These are phyloP conservation scores for Rhodotorula diobovata DNA, from an alignment of 768 basidiomycete species.

Conservation along the genomic window DNA sequence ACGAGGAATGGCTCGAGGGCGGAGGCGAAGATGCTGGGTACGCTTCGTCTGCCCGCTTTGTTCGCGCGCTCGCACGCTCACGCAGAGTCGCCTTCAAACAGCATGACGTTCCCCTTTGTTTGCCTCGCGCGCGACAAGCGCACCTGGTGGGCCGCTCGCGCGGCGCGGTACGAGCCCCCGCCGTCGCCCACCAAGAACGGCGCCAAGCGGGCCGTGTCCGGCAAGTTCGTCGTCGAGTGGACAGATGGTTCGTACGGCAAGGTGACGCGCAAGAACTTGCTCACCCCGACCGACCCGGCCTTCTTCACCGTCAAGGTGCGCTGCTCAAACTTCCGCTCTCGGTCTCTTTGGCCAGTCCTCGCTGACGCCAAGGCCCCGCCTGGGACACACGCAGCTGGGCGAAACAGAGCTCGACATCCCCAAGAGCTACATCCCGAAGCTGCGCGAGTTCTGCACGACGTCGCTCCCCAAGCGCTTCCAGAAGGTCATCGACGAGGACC, in stretches of 20 bases:
- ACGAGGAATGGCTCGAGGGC: conserved; percentile 10
- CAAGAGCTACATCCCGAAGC: background rate
- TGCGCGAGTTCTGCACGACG: background rate
- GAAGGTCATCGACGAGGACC: background rate
- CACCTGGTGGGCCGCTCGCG: conserved; percentile 18
- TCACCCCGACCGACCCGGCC: background rate
- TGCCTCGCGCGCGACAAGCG: background rate
- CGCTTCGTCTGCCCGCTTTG: background rate
- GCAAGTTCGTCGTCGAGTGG: conserved; percentile 16
- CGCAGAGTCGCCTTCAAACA: background rate
- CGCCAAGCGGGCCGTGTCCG: background rate
- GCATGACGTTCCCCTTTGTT: conserved; percentile 4
- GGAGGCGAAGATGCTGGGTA: background rate
- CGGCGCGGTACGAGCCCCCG: background rate
- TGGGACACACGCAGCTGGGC: conserved; percentile 21
- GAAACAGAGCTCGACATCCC: background rate
- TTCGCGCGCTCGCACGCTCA: background rate
- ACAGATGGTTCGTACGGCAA: background rate
- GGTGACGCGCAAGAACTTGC: conserved; percentile 3
- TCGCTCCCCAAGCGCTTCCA: background rate
- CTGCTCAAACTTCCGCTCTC: background rate
- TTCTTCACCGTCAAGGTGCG: conserved; percentile 16
- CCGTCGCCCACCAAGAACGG: background rate
- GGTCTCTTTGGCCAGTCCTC: background rate
- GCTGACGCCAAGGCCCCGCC: background rate